Conservation (phyloP, 2,329 filamentous ascomycete genomes). For the Dactylellina sp. region DNA sequence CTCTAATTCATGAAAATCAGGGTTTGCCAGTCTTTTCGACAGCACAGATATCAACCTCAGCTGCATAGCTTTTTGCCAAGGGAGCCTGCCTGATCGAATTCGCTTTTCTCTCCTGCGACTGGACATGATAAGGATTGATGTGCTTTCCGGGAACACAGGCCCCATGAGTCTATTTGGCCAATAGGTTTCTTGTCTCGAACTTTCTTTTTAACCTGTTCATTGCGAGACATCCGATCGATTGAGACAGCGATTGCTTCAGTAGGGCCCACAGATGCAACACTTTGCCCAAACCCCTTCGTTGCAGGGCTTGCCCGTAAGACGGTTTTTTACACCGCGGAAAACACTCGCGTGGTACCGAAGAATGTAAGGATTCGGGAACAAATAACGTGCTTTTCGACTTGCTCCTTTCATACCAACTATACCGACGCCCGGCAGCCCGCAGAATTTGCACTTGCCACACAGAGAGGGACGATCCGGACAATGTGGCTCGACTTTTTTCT, state of each 20-base stretch:
- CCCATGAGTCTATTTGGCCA: slow-evolving; percentile 40
- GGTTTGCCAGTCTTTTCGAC: slow-evolving; percentile 10
- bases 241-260: too few relatives aligned
- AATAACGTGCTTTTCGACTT: slow-evolving; percentile 51
- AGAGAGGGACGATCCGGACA: not conserved
- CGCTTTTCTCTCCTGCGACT: slow-evolving; percentile 16
- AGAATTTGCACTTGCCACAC: slow-evolving; percentile 15
- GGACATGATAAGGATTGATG: slow-evolving; percentile 26
- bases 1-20: slow-evolving; percentile 17
- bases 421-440: too few relatives aligned
- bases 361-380: slow-evolving; percentile 23
- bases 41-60: slow-evolving; percentile 1
- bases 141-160: not conserved
- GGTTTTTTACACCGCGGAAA: slow-evolving; percentile 15
- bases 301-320: too few relatives aligned
- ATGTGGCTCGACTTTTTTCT: too few relatives aligned
- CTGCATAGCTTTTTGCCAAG: too few relatives aligned
- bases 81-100: slow-evolving; percentile 21
- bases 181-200: slow-evolving; percentile 15
- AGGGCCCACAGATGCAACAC: not conserved
- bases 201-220: slow-evolving; percentile 26
- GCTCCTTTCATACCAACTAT: slow-evolving; percentile 14
- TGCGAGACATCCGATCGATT: slow-evolving; percentile 20
- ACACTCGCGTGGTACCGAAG: slow-evolving; percentile 26
- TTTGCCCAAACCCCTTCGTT: too few relatives aligned